Evolutionary conservation across 768 basidiomycete species (phyloP), one percentile per base, ranked within the genome.

Genomic region (Gymnopilus dilepis): DNA sequence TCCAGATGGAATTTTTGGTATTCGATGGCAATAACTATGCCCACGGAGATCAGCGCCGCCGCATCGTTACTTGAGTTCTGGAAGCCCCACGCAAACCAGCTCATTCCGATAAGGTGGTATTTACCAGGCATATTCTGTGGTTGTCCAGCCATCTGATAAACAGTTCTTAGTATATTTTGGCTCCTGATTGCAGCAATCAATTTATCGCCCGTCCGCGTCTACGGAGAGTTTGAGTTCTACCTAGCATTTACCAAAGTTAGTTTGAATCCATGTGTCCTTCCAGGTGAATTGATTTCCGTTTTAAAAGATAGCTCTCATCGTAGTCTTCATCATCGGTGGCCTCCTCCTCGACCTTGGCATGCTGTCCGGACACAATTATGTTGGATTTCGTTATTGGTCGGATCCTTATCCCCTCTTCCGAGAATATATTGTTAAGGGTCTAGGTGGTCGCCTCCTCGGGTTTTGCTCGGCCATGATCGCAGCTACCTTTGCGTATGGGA

Each of bases 401-500:
- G 60, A 62, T 5, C 74, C 76, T 19, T 71, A 69, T 31, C 69
- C 67, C 6, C 56, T 74, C 26, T 71, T 74, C 48, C 66, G 66
- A 7, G 72, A 76, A 60, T 71, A 71, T 52, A 54, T 70, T 9
- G 34, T 59, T 3, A 24, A 63, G 6, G 73, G 73, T 8, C 71
- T 72, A 74, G 77, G 65, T 77, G 85, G 84, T 71, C 77, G 70
- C 65, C 86, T 77, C 83, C 86, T 40, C 81, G 91, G 56, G 41
- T 81, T 77, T 55, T 77, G 73, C 74, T 73, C 74, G 7, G 74
- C 70, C 3, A 71, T 74, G 71, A 71, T 74, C 34, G 68, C 72
- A 21, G 77, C 77, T n/a, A 85, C 83, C 2, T 92, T 88, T 78
- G 86, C 89, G 0, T 86, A 86, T 74, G 81, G 84, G 61, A 87